These are phyloP conservation scores for Camillea tinctor DNA, from an alignment of 2,329 filamentous ascomycete species.

Conservation along the genomic window DNA sequence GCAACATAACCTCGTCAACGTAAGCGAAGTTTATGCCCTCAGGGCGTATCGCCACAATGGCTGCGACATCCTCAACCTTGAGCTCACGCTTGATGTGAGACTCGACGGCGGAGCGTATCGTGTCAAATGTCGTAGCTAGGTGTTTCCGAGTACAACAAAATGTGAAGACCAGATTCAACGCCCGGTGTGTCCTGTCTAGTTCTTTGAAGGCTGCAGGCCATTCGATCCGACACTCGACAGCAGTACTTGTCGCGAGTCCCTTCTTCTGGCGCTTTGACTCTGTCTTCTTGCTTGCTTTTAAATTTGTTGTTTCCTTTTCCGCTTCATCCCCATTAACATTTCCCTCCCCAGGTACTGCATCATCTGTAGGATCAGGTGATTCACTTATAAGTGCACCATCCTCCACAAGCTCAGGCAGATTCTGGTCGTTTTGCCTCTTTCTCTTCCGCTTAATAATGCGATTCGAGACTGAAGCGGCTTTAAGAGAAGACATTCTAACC, in stretches of 20 bases:
- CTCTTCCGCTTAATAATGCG: constrained; percentile 36
- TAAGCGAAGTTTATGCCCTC: constrained; percentile 79
- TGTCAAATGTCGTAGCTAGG: constrained; percentile 87
- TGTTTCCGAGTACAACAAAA: constrained; percentile 94
- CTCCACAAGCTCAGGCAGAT: constrained; percentile 7
- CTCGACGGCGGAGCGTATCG: constrained; percentile 81
- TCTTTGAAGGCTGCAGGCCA: constrained; percentile 77
- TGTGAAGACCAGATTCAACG: constrained; percentile 89
- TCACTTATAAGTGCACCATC: background rate
- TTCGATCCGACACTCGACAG: constrained; percentile 38
- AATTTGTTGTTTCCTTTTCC: constrained; percentile 2
- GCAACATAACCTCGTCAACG: constrained; percentile 79
- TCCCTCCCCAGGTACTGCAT: background rate
- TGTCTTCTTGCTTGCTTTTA: background rate
- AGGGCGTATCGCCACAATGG: constrained; percentile 75
- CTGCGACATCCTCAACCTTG: constrained; percentile 74
- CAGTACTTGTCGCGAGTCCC: constrained; percentile 8
- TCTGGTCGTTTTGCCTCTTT: constrained; percentile 40
- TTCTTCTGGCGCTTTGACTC: constrained; percentile 20
- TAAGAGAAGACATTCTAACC: constrained; percentile 43
- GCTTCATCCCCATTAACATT: background rate
- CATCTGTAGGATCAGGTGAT: constrained; percentile 3
- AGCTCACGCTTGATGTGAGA: constrained; percentile 72
- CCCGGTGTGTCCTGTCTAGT: constrained; percentile 75
- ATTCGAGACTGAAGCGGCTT: constrained; percentile 48